Percentiles rank a stretch among this genome's conserved stretches.
phyloP scores from a whole-genome alignment of 371 early-diverging fungal species.

The Actinomortierella wolfii region DNA sequence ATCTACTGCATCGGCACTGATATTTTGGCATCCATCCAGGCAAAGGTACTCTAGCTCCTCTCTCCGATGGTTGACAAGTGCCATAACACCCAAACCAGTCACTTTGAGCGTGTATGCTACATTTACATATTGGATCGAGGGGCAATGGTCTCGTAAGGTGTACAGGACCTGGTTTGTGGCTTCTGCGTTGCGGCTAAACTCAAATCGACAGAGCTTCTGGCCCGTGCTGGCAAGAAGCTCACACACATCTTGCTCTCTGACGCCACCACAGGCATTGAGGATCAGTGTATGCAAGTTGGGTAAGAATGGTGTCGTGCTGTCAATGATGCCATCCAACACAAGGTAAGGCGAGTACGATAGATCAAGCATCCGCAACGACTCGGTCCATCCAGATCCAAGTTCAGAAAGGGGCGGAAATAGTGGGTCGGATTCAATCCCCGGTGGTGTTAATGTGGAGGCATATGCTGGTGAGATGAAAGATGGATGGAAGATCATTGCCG shows the following conservation, averaged over 20 bases:
- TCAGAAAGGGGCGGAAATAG: no score
- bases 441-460: no score
- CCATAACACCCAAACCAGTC: constrained; percentile 29
- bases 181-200: constrained; percentile 21
- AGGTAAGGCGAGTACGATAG: constrained; percentile 34
- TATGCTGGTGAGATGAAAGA: no score
- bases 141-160: constrained; percentile 21
- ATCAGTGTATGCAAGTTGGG: constrained; percentile 25
- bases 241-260: constrained; percentile 22
- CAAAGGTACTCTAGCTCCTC: constrained; percentile 18
- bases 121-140: constrained; percentile 23
- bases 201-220: constrained; percentile 16
- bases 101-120: constrained; percentile 19
- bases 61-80: constrained; percentile 27
- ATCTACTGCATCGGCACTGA: constrained; percentile 32
- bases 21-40: constrained; percentile 22
- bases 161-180: constrained; percentile 23
- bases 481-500: no score
- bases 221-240: constrained; percentile 15
- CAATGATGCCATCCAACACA: constrained; percentile 12
- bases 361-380: constrained; percentile 35
- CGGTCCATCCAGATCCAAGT: constrained; percentile 19
- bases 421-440: no score
- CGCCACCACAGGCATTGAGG: constrained; percentile 29
- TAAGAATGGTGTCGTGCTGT: constrained; percentile 6